Evolutionary conservation across 2,329 filamentous ascomycete genomes (phyloP), one percentile per base, ranked within the genome.

Genomic region (Phyllosticta citrichinensis): DNA sequence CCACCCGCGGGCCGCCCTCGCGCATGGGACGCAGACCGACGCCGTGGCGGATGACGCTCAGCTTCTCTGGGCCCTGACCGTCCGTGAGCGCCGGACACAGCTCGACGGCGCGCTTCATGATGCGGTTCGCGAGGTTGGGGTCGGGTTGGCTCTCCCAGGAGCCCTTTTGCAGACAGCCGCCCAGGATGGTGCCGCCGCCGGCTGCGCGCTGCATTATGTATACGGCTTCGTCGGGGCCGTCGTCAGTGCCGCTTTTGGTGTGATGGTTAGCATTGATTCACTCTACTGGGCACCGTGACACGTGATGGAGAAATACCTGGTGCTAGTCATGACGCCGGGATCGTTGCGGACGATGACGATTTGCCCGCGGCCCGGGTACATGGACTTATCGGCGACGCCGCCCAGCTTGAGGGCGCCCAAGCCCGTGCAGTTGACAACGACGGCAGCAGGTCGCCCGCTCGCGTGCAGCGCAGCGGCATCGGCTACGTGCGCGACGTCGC

Each of bases 371-470:
- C 83, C 86, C 0, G 93, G 92, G 59, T 85, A 81, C 65, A 97
- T 81, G 4, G 80, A 82, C 62, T 76, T 73, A 69, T 97, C 93
- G 73, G 83, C 79, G 0, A 97, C 92, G 47, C 93, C 93, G 9
- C 90, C 91, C 1, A 97, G 83, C 61, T 81, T 86, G 52, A 81
- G 81, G 0, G 91, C 86, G 8, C 87, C 81, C 8, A 97, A 78
- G 0, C 92, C 93, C 0, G 91, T 93, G 66, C 90, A 89, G 71
- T 97, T 97, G 66, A 97, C 77, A 1, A 96, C 77, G 2, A 96
- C 73, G 67, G 88, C 83, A 2, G 86, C 86, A 55, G 76, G 72
- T 11, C 77, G 73, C 1, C 83, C 81, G 1, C 79, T 76, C 66
- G 85, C 80, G 69, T 88, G 85, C 47, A 85, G 72, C 0, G 69